These are phyloP conservation scores for Ogataea saltuana DNA, from an alignment of 805 yeast genomes.

Conservation along the genomic window DNA sequence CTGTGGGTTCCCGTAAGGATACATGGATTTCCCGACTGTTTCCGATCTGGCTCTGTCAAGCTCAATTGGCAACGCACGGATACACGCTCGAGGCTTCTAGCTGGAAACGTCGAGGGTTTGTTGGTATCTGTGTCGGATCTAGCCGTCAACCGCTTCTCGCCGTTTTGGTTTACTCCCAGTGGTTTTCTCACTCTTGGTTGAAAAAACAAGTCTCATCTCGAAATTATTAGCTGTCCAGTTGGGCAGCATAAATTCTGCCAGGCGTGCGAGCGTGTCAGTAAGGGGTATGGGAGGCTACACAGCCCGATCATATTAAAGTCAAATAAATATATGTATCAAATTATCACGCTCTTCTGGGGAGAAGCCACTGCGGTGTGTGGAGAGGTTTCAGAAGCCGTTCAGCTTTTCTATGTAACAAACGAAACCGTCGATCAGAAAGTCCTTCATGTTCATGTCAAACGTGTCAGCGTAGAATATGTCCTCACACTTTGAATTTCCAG, in stretches of 20 bases:
- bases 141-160: neutral
- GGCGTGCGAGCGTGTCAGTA: too few species aligned
- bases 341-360: too few species aligned
- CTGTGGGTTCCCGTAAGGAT: conserved; percentile 30
- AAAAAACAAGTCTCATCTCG: neutral
- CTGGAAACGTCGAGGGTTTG: neutral
- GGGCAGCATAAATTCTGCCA: too few species aligned
- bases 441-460: conserved; percentile 20
- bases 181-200: conserved; percentile 2
- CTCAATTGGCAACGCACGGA: conserved; percentile 1
- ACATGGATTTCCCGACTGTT: conserved; percentile 18
- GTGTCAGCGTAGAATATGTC: conserved; percentile 13
- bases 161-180: conserved; percentile 1
- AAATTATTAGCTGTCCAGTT: conserved; percentile 20
- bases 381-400: conserved; percentile 24
- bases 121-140: neutral
- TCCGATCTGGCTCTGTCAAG: neutral
- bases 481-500: conserved; percentile 25
- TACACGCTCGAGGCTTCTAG: neutral
- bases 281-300: too few species aligned
- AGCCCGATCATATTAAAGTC: too few species aligned
- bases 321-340: too few species aligned
- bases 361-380: too few species aligned
- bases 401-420: conserved; percentile 26
- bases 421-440: conserved; percentile 28